phyloP scores from a whole-genome alignment of 768 basidiomycete genomes.

The Leccinum rimulosum region DNA sequence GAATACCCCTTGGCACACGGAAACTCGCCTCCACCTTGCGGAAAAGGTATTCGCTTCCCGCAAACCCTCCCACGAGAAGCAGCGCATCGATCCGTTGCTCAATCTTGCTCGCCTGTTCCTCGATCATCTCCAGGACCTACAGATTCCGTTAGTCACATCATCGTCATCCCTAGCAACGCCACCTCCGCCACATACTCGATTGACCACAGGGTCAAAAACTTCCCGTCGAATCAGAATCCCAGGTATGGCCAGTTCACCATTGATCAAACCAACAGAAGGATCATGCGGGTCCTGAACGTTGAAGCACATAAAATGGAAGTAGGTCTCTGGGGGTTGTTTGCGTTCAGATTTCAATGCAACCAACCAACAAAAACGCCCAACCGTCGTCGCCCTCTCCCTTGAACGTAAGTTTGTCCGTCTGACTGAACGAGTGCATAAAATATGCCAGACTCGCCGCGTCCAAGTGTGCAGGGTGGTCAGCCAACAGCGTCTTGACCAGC shows the following conservation, averaged over 20 bases:
- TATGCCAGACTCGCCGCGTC: conserved; percentile 80
- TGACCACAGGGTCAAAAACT: conserved; percentile 87
- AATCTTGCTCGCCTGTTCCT: conserved; percentile 66
- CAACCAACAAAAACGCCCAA: conserved; percentile 30
- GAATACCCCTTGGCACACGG: not conserved
- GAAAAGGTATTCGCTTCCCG: conserved; percentile 82
- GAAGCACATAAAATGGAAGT: conserved; percentile 90
- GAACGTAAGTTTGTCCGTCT: conserved; percentile 83
- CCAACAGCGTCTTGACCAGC: conserved; percentile 71
- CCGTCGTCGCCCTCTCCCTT: conserved; percentile 73
- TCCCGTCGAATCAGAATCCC: conserved; percentile 75
- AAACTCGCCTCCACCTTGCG: conserved; percentile 66
- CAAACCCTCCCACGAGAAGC: conserved; percentile 88
- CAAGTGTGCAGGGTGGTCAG: conserved; percentile 83
- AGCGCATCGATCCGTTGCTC: conserved; percentile 78
- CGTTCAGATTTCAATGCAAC: conserved; percentile 7
- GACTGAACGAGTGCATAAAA: conserved; percentile 87
- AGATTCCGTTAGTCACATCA: conserved; percentile 8
- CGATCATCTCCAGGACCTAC: conserved; percentile 76
- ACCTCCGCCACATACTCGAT: conserved; percentile 49
- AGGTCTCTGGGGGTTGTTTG: conserved; percentile 49
- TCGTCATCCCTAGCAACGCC: conserved; percentile 2
- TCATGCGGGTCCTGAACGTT: conserved; percentile 84
- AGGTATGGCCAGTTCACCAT: conserved; percentile 82
- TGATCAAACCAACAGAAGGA: conserved; percentile 71